Conservation (phyloP, 148 eudicot species). For the Heliamphora exappendiculata region DNA sequence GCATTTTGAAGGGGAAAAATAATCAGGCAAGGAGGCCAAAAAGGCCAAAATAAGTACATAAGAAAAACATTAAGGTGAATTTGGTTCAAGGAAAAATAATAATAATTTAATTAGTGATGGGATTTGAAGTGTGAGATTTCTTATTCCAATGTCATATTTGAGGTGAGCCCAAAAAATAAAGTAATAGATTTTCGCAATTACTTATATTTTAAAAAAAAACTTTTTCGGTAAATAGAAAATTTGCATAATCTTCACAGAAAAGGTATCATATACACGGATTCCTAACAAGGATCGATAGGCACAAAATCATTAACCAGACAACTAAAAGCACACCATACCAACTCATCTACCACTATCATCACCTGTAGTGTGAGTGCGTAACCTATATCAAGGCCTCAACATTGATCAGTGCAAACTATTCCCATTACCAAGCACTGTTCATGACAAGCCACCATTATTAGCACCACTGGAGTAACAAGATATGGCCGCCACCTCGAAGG, state of each 20-base stretch:
- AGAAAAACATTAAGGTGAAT: background rate
- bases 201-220: background rate
- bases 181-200: background rate
- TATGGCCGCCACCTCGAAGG: background rate
- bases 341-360: background rate
- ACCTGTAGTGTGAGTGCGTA: background rate
- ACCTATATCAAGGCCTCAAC: background rate
- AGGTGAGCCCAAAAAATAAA: background rate
- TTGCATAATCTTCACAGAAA: background rate
- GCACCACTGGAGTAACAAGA: background rate
- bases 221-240: background rate
- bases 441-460: background rate
- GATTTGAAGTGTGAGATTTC: background rate
- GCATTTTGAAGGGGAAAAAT: background rate
- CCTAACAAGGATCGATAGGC: background rate
- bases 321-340: background rate
- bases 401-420: background rate
- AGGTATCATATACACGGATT: background rate
- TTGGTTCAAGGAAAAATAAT: background rate
- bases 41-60: background rate
- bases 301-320: background rate
- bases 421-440: background rate
- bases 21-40: conserved; percentile 1
- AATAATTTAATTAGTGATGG: background rate
- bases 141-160: background rate